Evolutionary conservation across 805 yeast species (phyloP).

Genomic region (Pichia exigua): DNA sequence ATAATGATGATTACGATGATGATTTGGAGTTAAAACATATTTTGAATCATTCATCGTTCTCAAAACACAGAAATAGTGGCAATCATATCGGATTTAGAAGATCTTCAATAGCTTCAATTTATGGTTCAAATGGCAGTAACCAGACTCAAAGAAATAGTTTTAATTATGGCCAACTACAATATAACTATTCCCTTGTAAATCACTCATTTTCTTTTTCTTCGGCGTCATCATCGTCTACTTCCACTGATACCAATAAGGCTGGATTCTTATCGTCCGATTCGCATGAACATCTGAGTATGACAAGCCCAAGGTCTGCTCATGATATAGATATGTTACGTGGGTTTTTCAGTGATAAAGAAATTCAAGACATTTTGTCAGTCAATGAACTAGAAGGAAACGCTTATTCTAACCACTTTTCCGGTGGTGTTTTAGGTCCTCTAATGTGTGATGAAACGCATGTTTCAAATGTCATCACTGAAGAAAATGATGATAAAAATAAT

Average conservation of each 20-base stretch:
- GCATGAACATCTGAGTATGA: not conserved
- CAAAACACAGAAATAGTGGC: not conserved
- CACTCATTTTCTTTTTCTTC: not conserved
- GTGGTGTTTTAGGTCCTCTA: not conserved
- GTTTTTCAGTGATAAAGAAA: not conserved
- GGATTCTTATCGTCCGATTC: not conserved
- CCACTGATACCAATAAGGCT: not conserved
- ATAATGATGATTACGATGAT: not conserved
- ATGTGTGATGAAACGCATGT: not conserved
- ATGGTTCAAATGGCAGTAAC: constrained; percentile 7
- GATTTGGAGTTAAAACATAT: not conserved
- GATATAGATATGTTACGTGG: not conserved
- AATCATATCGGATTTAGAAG: not conserved
- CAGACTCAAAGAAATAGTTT: not conserved
- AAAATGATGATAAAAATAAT: not conserved
- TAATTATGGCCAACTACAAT: not conserved
- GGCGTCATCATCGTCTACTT: not conserved
- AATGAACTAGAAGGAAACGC: not conserved
- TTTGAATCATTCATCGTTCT: not conserved
- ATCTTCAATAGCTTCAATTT: constrained; percentile 15
- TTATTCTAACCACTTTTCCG: not conserved
- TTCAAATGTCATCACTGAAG: not conserved
- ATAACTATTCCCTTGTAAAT: not conserved
- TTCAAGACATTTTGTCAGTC: not conserved
- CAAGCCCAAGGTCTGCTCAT: not conserved